Evolutionary conservation across 139 green algal species (phyloP).

Genomic region (Asterochloris erici): DNA sequence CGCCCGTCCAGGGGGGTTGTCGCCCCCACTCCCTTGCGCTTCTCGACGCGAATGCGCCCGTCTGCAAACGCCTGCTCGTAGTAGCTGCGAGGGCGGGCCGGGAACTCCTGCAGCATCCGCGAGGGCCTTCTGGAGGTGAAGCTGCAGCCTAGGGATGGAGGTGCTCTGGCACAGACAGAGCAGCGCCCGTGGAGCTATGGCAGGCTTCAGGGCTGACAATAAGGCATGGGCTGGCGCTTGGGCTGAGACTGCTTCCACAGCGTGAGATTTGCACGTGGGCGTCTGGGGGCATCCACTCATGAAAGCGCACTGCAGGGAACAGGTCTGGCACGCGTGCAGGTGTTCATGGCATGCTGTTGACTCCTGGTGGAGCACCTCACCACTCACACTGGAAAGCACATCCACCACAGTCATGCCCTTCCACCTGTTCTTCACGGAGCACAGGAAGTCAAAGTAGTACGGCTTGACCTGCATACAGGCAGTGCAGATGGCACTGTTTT

Average conservation of each 20-base stretch:
- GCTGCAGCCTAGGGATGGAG: neutral
- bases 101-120: conserved; percentile 61
- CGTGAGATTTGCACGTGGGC: too few relatives aligned
- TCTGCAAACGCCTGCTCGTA: conserved; percentile 57
- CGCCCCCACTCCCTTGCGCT: conserved; percentile 6
- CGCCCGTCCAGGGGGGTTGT: conserved; percentile 40
- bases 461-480: conserved; percentile 68
- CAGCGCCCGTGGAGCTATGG: too few relatives aligned
- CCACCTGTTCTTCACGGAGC: conserved; percentile 67
- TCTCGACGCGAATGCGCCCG: conserved; percentile 64
- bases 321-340: too few relatives aligned
- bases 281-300: too few relatives aligned
- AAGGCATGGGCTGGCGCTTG: too few relatives aligned
- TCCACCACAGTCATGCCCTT: conserved; percentile 61
- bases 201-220: too few relatives aligned
- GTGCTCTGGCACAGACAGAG: too few relatives aligned
- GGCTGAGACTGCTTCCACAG: too few relatives aligned
- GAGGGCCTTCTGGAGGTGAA: neutral
- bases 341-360: neutral
- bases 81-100: conserved; percentile 48
- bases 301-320: too few relatives aligned
- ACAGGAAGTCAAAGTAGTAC: conserved; percentile 87
- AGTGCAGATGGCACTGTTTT: neutral
- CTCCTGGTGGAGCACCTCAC: neutral
- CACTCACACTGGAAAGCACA: conserved; percentile 54